These are phyloP conservation scores for Talaromyces islandicus DNA, from an alignment of 2,329 filamentous ascomycete genomes.

Conservation along the genomic window DNA sequence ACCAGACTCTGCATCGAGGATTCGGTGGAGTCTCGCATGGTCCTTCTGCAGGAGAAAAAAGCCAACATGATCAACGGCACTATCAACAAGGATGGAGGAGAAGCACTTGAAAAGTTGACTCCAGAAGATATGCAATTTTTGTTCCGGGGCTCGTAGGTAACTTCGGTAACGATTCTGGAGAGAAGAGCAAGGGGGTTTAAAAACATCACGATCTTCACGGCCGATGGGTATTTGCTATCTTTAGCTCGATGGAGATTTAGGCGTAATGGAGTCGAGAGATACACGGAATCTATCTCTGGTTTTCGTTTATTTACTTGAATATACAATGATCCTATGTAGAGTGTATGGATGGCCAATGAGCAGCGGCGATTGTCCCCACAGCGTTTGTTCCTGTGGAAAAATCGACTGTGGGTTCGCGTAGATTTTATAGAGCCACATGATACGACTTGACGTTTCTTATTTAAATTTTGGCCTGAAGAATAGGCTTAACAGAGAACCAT, in stretches of 20 bases:
- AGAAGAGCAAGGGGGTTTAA: not conserved
- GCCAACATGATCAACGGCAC: conserved; percentile 96
- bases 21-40: conserved; percentile 92
- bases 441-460: too few relatives aligned
- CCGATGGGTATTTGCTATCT: not conserved
- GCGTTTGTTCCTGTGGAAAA: not conserved
- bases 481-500: not conserved
- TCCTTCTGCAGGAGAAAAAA: conserved; percentile 96
- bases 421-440: too few relatives aligned
- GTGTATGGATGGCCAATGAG: not conserved
- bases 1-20: conserved; percentile 95
- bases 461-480: too few relatives aligned
- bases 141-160: conserved; percentile 66
- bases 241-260: not conserved
- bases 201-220: not conserved
- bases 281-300: not conserved
- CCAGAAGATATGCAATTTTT: conserved; percentile 93
- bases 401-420: too few relatives aligned
- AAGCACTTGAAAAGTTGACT: conserved; percentile 84
- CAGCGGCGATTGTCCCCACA: not conserved
- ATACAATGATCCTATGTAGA: not conserved
- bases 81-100: conserved; percentile 78
- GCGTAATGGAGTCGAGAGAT: not conserved
- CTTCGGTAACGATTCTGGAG: not conserved
- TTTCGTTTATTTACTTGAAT: not conserved